phyloP scores from a whole-genome alignment of 129 eudicot genomes.

The Lactuca saligna region DNA sequence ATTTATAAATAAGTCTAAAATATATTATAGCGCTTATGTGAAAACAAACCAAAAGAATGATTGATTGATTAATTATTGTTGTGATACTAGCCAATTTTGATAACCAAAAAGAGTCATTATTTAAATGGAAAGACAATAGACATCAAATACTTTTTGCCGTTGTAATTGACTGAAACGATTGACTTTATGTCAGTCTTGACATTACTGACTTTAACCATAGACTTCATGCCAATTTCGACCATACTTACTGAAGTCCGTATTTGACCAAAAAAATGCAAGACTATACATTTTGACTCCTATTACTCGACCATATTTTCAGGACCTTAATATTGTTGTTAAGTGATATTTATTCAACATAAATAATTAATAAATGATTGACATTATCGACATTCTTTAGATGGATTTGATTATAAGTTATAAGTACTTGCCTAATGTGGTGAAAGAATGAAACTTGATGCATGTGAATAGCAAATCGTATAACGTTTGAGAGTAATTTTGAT shows the following conservation, averaged over 20 bases:
- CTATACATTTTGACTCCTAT: not conserved
- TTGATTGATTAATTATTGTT: not conserved
- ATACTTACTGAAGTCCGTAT: not conserved
- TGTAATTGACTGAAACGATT: not conserved
- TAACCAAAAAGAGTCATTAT: not conserved
- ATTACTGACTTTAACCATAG: conserved; percentile 4
- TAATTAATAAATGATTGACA: too few species aligned
- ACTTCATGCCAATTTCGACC: not conserved
- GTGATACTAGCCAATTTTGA: not conserved
- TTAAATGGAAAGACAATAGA: not conserved
- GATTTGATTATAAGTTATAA: too few species aligned
- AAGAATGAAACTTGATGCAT: too few species aligned
- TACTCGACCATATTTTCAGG: too few species aligned
- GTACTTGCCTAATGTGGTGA: too few species aligned
- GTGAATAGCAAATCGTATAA: too few species aligned
- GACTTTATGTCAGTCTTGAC: not conserved
- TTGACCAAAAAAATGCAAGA: not conserved
- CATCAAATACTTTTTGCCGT: not conserved
- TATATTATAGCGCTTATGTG: too few species aligned
- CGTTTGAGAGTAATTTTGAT: too few species aligned
- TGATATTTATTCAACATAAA: too few species aligned
- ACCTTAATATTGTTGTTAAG: too few species aligned
- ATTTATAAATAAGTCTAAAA: too few species aligned
- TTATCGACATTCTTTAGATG: too few species aligned
- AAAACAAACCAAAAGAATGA: not conserved